Evolutionary conservation across 2,329 filamentous ascomycete genomes (phyloP).

Genomic region (Aspergillus transmontanensis): DNA sequence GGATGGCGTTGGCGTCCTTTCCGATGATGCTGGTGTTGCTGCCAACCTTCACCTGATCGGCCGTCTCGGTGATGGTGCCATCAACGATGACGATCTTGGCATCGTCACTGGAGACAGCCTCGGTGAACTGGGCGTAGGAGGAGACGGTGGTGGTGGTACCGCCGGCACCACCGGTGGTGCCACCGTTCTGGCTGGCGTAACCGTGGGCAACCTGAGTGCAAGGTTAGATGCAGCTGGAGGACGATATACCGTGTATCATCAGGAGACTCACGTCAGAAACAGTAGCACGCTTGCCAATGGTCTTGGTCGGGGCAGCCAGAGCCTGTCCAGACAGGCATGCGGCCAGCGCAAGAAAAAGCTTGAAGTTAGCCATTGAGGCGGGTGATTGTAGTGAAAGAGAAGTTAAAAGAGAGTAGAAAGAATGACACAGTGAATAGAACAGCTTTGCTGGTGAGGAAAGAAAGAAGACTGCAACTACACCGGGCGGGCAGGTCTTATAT

Average conservation of each 20-base stretch:
- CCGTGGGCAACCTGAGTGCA: slow-evolving; percentile 36
- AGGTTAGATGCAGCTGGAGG: neutral
- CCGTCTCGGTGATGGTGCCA: slow-evolving; percentile 48
- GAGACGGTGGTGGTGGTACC: slow-evolving; percentile 59
- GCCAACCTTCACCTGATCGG: slow-evolving; percentile 48
- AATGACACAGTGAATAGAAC: neutral
- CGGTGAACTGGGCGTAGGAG: slow-evolving; percentile 52
- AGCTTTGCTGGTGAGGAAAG: slow-evolving; percentile 14
- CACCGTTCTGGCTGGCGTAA: slow-evolving; percentile 52
- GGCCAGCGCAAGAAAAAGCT: slow-evolving; percentile 25
- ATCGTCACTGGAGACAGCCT: slow-evolving; percentile 52
- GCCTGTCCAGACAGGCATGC: slow-evolving; percentile 28
- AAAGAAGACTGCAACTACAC: neutral
- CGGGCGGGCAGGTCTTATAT: slow-evolving; percentile 9
- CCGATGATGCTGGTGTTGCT: slow-evolving; percentile 58
- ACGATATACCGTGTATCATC: neutral
- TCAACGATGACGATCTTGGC: slow-evolving; percentile 51
- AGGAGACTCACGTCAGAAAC: slow-evolving; percentile 26
- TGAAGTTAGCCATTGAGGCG: slow-evolving; percentile 27
- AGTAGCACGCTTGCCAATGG: slow-evolving; percentile 29
- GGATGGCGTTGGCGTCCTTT: slow-evolving; percentile 53
- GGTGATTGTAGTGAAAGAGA: slow-evolving; percentile 2
- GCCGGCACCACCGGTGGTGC: slow-evolving; percentile 59
- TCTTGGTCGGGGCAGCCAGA: slow-evolving; percentile 29
- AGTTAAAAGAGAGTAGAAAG: slow-evolving; percentile 7